Percentiles rank a stretch among this genome's conserved stretches.
These are phyloP conservation scores for Penicillium italicum DNA, from an alignment of 2,329 filamentous ascomycete species.

Conservation along the genomic window DNA sequence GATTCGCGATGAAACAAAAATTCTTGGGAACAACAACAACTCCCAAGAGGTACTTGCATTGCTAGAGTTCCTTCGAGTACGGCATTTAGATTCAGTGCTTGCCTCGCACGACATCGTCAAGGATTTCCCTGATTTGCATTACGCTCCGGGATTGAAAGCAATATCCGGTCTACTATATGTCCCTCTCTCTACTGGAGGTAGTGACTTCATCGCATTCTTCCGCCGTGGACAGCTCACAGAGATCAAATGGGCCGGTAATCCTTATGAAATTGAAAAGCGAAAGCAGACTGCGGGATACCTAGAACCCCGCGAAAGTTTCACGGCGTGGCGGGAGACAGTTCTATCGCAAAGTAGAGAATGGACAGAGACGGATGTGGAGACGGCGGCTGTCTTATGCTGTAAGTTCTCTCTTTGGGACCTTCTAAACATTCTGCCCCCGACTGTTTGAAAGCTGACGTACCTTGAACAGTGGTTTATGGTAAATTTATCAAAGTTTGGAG, in stretches of 20 bases:
- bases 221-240: conserved; percentile 72
- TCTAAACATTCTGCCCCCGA: not conserved
- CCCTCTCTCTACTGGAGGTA: conserved; percentile 69
- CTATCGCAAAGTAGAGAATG: conserved; percentile 80
- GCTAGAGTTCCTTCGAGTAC: conserved; percentile 78
- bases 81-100: conserved; percentile 68
- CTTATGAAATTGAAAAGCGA: conserved; percentile 62
- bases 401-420: not conserved
- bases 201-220: conserved; percentile 89
- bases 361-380: conserved; percentile 86
- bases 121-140: conserved; percentile 79
- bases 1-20: conserved; percentile 83
- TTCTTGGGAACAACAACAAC: conserved; percentile 69
- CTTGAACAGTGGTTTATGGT: conserved; percentile 65
- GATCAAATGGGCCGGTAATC: conserved; percentile 71
- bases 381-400: conserved; percentile 73
- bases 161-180: conserved; percentile 79
- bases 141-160: conserved; percentile 71
- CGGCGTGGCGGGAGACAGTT: conserved; percentile 75
- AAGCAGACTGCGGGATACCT: conserved; percentile 71
- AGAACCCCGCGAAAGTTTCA: conserved; percentile 78
- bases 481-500: conserved; percentile 91
- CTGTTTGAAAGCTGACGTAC: not conserved
- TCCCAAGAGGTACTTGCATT: conserved; percentile 80
- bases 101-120: conserved; percentile 70